Evolutionary conservation across 306 rosid genomes (phyloP).

Genomic region (Pachyrhizus erosus): DNA sequence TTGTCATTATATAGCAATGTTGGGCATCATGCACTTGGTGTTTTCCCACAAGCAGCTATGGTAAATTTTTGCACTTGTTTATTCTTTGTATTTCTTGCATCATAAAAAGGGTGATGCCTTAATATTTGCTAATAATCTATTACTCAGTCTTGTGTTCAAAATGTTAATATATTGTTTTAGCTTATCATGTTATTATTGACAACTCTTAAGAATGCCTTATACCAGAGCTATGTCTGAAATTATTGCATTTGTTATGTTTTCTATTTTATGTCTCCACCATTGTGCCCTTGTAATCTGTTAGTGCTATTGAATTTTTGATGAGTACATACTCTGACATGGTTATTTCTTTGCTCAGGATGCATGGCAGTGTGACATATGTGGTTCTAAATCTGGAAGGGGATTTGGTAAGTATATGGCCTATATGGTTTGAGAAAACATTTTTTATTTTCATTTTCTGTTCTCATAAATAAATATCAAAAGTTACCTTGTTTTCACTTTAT

Average conservation of each 20-base stretch:
- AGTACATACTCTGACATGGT: conserved; percentile 1
- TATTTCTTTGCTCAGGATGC: conserved; percentile 68
- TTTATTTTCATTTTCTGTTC: neutral
- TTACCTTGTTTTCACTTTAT: neutral
- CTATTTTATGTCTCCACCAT: neutral
- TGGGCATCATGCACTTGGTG: conserved; percentile 92
- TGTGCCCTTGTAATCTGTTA: neutral
- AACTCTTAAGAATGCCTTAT: neutral
- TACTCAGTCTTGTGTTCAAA: neutral
- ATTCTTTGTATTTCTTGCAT: conserved; percentile 16
- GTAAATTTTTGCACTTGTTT: conserved; percentile 51
- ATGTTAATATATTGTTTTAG: neutral
- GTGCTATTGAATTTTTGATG: conserved; percentile 11
- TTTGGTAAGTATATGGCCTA: conserved; percentile 48
- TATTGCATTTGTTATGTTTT: neutral
- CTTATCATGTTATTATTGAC: neutral
- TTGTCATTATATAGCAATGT: conserved; percentile 84
- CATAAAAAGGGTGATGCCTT: neutral
- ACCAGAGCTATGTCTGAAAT: neutral
- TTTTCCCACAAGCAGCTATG: conserved; percentile 94
- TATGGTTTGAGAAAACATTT: neutral
- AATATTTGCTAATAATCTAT: neutral
- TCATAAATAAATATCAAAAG: neutral
- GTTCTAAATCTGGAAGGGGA: conserved; percentile 94
- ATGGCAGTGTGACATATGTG: conserved; percentile 92